A percentile compares a stretch with the other conserved stretches of the same genome.
Evolutionary conservation across 495 filamentous ascomycete genomes (phyloP).

Genomic region (Tuber borchii): DNA sequence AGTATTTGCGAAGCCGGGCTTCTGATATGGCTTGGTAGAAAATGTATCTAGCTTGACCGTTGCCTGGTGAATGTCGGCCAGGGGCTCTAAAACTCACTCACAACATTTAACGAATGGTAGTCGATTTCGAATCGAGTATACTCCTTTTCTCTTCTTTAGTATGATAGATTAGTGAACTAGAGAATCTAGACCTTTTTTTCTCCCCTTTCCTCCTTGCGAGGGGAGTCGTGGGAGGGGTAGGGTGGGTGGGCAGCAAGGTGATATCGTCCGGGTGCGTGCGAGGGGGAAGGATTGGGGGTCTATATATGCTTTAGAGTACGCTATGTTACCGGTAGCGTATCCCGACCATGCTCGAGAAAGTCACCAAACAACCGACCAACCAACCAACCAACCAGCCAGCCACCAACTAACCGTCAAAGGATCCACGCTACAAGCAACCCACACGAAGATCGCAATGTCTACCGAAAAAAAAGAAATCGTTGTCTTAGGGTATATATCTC

Average conservation of each 20-base stretch:
- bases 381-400: not conserved
- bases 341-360: not conserved
- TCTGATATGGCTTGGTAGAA: not conserved
- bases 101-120: not conserved
- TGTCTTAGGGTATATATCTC: constrained; percentile 25
- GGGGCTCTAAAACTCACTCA: not conserved
- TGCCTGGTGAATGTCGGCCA: not conserved
- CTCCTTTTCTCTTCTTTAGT: not conserved
- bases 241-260: not conserved
- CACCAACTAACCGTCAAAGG: not conserved
- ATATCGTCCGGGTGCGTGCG: not conserved
- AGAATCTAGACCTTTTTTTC: not conserved
- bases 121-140: not conserved
- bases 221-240: not conserved
- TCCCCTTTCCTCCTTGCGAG: not conserved
- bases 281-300: not conserved
- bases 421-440: not conserved
- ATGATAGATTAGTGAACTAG: not conserved
- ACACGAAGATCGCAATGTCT: constrained; percentile 8
- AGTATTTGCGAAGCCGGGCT: not conserved
- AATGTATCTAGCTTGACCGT: not conserved
- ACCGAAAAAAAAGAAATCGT: constrained; percentile 21
- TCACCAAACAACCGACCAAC: not conserved
- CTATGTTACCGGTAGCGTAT: not conserved
- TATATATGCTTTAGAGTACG: not conserved